Evolutionary conservation across 345 rosid genomes (phyloP), one percentile per base, ranked within the genome.

Genomic region (Syzygium grande): DNA sequence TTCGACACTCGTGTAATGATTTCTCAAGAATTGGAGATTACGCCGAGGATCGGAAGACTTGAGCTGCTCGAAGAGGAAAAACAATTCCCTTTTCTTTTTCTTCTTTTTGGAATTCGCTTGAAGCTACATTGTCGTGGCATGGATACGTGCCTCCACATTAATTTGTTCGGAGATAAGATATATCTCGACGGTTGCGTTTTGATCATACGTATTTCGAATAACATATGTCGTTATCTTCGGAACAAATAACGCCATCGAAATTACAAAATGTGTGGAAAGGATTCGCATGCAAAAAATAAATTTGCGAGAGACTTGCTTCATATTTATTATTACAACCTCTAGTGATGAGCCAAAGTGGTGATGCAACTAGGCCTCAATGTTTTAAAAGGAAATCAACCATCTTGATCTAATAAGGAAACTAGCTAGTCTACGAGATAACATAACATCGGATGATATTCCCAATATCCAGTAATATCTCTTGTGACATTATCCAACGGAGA

Each of bases 181-280:
- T 30, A 30, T 16, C 1, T 30, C 41, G 23, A 30, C 3, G 25
- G 13, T 68, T 68, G 25, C 4, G 4, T 34, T 19, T 34, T 17
- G 25, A 17, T 34, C 0, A 1, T 19, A 9, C 0, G 7, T 17
- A 5, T 73, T 73, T 73, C 0, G 4, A 2, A 7, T 19, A 41
- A 8, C 0, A 8, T 9, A 3, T 19, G 14, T 19, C 4, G 0
- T 4, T 68, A 34, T 34, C 19, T 73, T 19, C 0, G 0, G 38
- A 17, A 9, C 5, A 73, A 34, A 19, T 30, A 7, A 6, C 0
- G 6, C 6, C 30, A 30, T 68, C 5, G 12, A 30, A 30, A 65
- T 65, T 65, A 1, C 3, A 16, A 30, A 65, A 65, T 65, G 23
- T 8, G 11, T 5, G 46, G 46, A 68, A 68, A 34, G 0, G 25